Evolutionary conservation across 1,284 basidiomycete genomes (phyloP), one percentile per base, ranked within the genome.

Genomic region (Trichosporon faecale): DNA sequence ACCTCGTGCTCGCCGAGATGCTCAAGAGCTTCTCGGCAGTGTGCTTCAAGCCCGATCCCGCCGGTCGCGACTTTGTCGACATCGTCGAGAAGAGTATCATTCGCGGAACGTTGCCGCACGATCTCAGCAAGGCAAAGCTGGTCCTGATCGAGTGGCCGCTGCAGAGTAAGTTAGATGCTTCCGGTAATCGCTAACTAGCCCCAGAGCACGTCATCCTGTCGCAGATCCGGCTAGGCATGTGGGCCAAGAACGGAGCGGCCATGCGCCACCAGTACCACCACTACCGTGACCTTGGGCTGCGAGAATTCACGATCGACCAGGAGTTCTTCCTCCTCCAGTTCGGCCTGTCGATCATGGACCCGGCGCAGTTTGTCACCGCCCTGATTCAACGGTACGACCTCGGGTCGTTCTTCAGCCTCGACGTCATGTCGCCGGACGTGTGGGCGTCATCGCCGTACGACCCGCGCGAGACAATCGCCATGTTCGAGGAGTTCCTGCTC

Each of bases 221-320:
- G 0, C 97, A 99, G 82, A 95, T 98, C 68, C 89, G 95, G 18
- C 91, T 93, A 1, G 95, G 95, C 2, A 87, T 98, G 23, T 99
- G 97, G 97, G 95, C 98, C 3, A 91, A 96, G 67, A 99, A 99
- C 76, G 97, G 97, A 2, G 93, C 95, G 76, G 92, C 92, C 6
- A 95, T 99, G 75, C 91, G 96, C 1, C 93, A 94, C 0, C 97
- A 99, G 80, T 87, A 95, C n/a, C 87, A 96, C 68, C 95, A 99
- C 81, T 99, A 99, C 82, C 91, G 95, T 55, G 96, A 99, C 81
- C 94, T 94, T 80, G 92, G 92, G 87, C 88, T 98, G 67, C 91
- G 96, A 31, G 97, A 98, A 81, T 88, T 94, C 11, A 98, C 96
- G 79, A 95, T 96, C 80, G 96, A 99, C 82, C 95, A 98, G 81